These are phyloP conservation scores for Chlamydomonas incerta DNA, from an alignment of 139 green algal genomes.

Conservation along the genomic window DNA sequence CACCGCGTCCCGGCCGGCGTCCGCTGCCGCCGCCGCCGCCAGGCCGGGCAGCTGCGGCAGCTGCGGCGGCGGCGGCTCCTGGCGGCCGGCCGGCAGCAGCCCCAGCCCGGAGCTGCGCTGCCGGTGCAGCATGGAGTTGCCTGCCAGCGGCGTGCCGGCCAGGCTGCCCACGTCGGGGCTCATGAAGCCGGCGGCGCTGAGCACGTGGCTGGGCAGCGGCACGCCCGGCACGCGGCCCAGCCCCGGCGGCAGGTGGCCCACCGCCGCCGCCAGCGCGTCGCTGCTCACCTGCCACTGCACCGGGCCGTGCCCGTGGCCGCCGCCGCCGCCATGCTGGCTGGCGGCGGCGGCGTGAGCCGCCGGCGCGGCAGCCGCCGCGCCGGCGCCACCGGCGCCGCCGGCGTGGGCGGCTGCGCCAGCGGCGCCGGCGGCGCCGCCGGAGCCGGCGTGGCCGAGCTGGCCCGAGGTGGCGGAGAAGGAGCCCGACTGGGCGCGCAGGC, in stretches of 20 bases:
- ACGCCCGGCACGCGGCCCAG: not conserved
- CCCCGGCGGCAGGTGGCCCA: too few species aligned
- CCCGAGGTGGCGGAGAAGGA: not conserved
- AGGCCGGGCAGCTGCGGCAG: not conserved
- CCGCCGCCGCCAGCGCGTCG: not conserved
- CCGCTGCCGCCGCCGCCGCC: not conserved
- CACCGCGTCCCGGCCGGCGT: not conserved
- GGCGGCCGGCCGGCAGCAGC: not conserved
- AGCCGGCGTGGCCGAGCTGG: not conserved
- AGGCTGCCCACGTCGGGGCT: slow-evolving; percentile 17
- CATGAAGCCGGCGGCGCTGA: slow-evolving; percentile 25
- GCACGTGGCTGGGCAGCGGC: slow-evolving; percentile 10
- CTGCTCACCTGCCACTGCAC: not conserved
- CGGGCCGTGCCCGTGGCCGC: too few species aligned
- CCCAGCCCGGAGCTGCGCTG: slow-evolving; percentile 19
- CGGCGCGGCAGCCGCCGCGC: too few species aligned
- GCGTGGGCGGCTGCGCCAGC: not conserved
- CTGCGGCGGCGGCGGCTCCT: not conserved
- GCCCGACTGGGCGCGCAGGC: not conserved
- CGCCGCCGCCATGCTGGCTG: too few species aligned
- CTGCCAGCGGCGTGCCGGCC: not conserved
- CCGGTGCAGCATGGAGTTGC: not conserved
- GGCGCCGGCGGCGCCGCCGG: not conserved
- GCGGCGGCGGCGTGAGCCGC: too few species aligned
- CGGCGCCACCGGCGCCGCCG: not conserved